Conservation (phyloP, 306 rosid species). For the Oxytropis ochrocephala region DNA sequence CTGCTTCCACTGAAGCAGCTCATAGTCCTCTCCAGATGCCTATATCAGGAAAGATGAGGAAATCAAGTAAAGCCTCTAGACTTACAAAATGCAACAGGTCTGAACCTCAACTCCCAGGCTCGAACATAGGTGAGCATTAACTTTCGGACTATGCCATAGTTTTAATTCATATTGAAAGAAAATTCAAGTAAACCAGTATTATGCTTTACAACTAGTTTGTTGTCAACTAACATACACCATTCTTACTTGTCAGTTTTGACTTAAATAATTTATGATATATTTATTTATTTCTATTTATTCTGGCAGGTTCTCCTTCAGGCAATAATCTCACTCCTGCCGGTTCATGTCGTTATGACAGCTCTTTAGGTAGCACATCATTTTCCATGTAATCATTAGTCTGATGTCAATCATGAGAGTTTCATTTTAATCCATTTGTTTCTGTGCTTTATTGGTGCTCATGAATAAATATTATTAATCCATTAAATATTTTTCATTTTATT, state of each 20-base stretch:
- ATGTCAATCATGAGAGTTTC: conserved; percentile 6
- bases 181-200: not conserved
- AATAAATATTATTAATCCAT: not conserved
- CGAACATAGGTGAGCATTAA: conserved; percentile 52
- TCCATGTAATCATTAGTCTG: conserved; percentile 3
- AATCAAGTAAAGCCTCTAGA: conserved; percentile 63
- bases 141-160: conserved; percentile 9
- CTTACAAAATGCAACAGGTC: conserved; percentile 54
- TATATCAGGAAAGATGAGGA: conserved; percentile 51
- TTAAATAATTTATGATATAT: not conserved
- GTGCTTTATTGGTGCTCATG: not conserved
- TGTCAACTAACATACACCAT: not conserved
- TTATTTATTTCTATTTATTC: not conserved
- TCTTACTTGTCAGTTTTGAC: not conserved
- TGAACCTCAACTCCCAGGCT: conserved; percentile 62
- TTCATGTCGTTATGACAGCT: conserved; percentile 89
- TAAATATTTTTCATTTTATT: not conserved
- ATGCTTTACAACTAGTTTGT: not conserved
- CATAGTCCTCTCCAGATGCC: conserved; percentile 59
- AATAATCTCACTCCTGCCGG: conserved; percentile 78
- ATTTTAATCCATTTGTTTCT: not conserved
- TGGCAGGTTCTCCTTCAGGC: conserved; percentile 79
- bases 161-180: not conserved
- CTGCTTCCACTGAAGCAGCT: conserved; percentile 42
- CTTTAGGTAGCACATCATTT: conserved; percentile 53